phyloP scores from a whole-genome alignment of 1,139 yeast genomes.

The Nakaseomyces delphensis region DNA sequence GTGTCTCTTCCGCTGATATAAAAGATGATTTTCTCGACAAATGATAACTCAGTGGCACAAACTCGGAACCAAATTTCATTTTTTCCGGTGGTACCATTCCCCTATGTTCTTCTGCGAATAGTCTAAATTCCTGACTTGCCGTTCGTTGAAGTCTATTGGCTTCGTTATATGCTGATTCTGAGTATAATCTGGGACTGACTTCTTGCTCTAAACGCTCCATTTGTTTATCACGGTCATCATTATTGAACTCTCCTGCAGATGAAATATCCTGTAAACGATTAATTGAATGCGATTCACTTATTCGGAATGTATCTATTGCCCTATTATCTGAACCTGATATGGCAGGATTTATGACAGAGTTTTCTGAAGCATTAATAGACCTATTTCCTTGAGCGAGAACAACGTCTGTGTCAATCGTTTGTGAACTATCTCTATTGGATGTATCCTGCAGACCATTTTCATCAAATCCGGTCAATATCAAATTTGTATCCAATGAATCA shows the following conservation, averaged over 20 bases:
- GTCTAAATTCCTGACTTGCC: background rate
- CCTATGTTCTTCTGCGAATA: slow-evolving; percentile 1
- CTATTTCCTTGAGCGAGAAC: background rate
- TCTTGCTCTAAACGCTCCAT: background rate
- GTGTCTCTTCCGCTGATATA: background rate
- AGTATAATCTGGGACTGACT: background rate
- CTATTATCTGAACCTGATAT: background rate
- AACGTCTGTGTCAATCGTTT: background rate
- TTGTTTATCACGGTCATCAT: background rate
- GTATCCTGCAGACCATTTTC: too few species aligned
- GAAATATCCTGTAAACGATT: background rate
- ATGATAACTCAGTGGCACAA: slow-evolving; percentile 2
- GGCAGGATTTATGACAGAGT: background rate
- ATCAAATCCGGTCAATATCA: background rate
- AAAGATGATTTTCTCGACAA: background rate
- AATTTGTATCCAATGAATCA: background rate
- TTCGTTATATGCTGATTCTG: background rate
- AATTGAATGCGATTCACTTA: background rate
- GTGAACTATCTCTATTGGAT: background rate
- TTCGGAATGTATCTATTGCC: background rate
- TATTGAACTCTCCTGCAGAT: background rate
- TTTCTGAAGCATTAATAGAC: background rate
- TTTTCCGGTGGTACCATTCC: background rate
- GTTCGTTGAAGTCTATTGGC: background rate
- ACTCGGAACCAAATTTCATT: background rate